A percentile compares a stretch with the other conserved stretches of the same genome.
Conservation (phyloP, 129 eudicot genomes). For the Flaveria robusta region DNA sequence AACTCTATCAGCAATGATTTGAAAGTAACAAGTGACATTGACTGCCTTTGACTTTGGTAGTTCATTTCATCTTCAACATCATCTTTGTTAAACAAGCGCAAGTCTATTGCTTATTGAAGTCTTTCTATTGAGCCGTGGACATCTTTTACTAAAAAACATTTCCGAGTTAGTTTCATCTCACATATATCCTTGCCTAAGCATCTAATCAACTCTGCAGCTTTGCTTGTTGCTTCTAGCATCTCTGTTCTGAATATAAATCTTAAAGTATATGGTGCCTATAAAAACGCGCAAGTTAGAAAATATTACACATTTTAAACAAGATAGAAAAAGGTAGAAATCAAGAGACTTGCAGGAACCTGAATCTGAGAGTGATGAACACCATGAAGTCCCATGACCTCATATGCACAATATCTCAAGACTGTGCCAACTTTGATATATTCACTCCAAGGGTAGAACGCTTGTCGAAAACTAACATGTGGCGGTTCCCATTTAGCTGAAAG, state of each 20-base stretch:
- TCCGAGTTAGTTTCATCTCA: conserved; percentile 52
- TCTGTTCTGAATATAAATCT: conserved; percentile 54
- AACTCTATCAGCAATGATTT: conserved; percentile 72
- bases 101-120: conserved; percentile 60
- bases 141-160: conserved; percentile 40
- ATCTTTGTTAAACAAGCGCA: conserved; percentile 42
- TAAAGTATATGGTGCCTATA: conserved; percentile 60
- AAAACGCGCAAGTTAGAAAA: conserved; percentile 2
- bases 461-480: conserved; percentile 69
- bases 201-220: conserved; percentile 60
- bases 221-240: conserved; percentile 59
- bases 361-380: conserved; percentile 87
- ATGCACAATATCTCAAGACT: conserved; percentile 68
- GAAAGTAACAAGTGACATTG: conserved; percentile 66
- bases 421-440: conserved; percentile 79
- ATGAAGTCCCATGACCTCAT: conserved; percentile 84
- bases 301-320: background rate
- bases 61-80: conserved; percentile 30
- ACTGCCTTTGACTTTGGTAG: conserved; percentile 26
- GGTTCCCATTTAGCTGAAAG: conserved; percentile 87
- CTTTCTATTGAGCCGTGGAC: conserved; percentile 50
- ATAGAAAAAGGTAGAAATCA: background rate
- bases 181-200: conserved; percentile 55
- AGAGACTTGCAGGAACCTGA: conserved; percentile 46
- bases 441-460: conserved; percentile 71